Evolutionary conservation across 1,139 yeast species (phyloP), one percentile per base, ranked within the genome.

Genomic region (Suhomyces ambrosiae): DNA sequence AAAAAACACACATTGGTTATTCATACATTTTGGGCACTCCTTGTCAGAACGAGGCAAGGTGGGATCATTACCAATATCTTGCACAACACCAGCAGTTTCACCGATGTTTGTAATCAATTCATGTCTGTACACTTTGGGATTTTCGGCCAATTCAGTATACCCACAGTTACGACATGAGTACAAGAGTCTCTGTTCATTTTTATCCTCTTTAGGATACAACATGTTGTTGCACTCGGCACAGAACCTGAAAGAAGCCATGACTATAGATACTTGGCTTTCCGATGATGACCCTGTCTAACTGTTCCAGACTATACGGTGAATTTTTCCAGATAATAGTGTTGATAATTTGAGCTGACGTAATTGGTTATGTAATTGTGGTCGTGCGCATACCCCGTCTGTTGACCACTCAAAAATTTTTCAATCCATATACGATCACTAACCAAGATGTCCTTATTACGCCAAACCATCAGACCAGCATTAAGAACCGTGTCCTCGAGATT

Each of bases 121-220:
- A 62, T 92, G 95, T 51, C 97, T 76, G 60, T 87, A 94, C 32
- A 94, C 96, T 58, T 85, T 79, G 14, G 96, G 83, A 52, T 86
- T 80, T 41, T 84, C 94, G 0, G 98, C 97, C 45, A 85, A 77
- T 61, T 92, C 97, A 2, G 95, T 87, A 61, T 92, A 92, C 35
- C 88, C 82, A 61, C 99, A 92, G 60, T 92, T 92, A 54, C 99
- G 81, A 65, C 99, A 92, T 40, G 95, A 92, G 60, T 87, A 92
- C 41, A 92, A 71, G 44, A 92, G 74, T 49, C 95, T 69, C 51
- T 74, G 71, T 41, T 76, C 71, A 41, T 73, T 80, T 57, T 86
- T 86, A 61, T 94, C 98, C 68, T 94, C 98, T 52, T 87, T 82
- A n/a, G 99, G 98, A 61, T 92, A 94, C 67, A 92, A 78, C 98